Percentiles rank a stretch among this genome's conserved stretches.
phyloP scores from a whole-genome alignment of 495 filamentous ascomycete species.

The Podospora tetraspora region DNA sequence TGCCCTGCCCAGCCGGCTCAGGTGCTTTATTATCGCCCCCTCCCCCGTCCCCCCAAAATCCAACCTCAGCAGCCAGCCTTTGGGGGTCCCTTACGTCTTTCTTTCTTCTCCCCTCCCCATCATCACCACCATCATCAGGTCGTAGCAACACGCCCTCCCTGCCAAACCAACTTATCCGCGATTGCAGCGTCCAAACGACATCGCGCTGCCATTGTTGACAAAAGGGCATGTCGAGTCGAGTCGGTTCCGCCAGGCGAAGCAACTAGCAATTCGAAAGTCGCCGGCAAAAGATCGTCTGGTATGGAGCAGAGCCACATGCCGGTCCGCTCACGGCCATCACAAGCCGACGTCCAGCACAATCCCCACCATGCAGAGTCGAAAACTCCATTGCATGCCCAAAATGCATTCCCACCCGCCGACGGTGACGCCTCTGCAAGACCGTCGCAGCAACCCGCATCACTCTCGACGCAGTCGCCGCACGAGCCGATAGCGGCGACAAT shows the following conservation, averaged over 20 bases:
- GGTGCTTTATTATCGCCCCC: background rate
- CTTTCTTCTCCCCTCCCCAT: background rate
- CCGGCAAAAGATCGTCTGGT: slow-evolving; percentile 1
- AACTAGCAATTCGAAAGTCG: background rate
- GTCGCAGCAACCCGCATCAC: background rate
- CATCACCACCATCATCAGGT: background rate
- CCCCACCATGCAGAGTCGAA: background rate
- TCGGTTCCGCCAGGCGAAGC: background rate
- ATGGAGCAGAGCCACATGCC: slow-evolving; percentile 43
- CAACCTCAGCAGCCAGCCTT: background rate
- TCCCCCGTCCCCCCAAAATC: background rate
- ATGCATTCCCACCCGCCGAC: slow-evolving; percentile 1
- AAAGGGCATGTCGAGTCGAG: background rate
- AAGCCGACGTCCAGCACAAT: slow-evolving; percentile 1
- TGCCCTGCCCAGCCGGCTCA: background rate
- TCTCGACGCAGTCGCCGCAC: background rate
- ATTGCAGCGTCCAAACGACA: background rate
- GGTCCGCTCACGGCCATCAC: slow-evolving; percentile 15
- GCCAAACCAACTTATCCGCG: background rate
- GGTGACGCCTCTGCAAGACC: background rate
- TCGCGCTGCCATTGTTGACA: background rate
- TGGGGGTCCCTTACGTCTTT: background rate
- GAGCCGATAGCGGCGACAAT: slow-evolving; percentile 15
- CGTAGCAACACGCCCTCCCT: background rate
- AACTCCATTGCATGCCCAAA: background rate